Base-by-base conservation (phyloP, 2,329 filamentous ascomycete species). In the Acarospora socialis region DNA sequence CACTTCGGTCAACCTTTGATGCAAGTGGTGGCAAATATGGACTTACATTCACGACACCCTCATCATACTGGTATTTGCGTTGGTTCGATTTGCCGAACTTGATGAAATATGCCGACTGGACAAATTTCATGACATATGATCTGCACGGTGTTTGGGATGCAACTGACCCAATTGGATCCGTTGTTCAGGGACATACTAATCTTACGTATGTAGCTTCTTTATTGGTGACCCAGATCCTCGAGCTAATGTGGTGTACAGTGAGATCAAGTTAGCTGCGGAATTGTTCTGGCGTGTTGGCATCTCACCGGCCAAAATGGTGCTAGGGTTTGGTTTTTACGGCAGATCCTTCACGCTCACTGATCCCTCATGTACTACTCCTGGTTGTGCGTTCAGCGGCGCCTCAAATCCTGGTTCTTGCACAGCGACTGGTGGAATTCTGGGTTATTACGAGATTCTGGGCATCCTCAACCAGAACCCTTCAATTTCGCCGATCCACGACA, bases 231-330 rank as follows among this genome's bases (percentile, higher is more conserved):
- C 16, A 21, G 14, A 26, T 16, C 33, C 6, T n/a, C 9, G 15
- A 24, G 16, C 21, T n/a, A n/a, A n/a, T n/a, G n/a, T 30, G 38
- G 38, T 28, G 29, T 17, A n/a, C 26, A 30, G 5, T 7, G 47
- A 52, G 34, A 53, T 52, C n/a, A 36, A 50, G 7, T 7, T 26
- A 7, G 44, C 42, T 4, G 21, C 53, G 3, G 42, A 53, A 25
- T 40, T 52, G 1, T 24, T 56, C 2, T 55, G 51, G 52, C 32
- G 44, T 4, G 37, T 40, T 18, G 28, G 32, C 15, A 33, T 52
- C 8, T 24, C 33, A 6, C 33, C 45, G 3, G 25, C 23, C 16
- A 46, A 46, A 16, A 42, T 52, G 5, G 32, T 36, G 12, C 26
- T 50, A 3, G 47, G 49, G 2, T 16, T 46, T 3, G 46, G 32